Base-by-base conservation (phyloP, 441 rosid genomes). In the Omphalea diandra region DNA sequence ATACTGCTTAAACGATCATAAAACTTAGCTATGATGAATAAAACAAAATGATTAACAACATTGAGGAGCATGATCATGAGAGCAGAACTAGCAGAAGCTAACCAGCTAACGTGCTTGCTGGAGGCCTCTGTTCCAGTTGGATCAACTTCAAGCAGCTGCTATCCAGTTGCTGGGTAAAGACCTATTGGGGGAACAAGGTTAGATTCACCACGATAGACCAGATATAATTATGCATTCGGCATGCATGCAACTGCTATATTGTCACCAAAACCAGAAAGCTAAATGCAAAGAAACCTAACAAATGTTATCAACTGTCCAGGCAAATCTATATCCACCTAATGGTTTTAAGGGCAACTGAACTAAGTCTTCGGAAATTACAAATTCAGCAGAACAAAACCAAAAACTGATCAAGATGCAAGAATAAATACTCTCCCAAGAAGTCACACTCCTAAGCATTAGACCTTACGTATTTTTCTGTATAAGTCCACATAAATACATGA, bases 31-130 rank as follows among this genome's bases (percentile, higher is more conserved):
- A n/a, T n/a, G n/a, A n/a, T n/a, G n/a, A n/a, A n/a, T n/a, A n/a
- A n/a, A n/a, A n/a, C n/a, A n/a, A n/a, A n/a, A n/a, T n/a, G n/a
- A n/a, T n/a, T n/a, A n/a, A n/a, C n/a, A n/a, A n/a, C n/a, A n/a
- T n/a, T n/a, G n/a, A n/a, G n/a, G n/a, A n/a, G n/a, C n/a, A n/a
- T n/a, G n/a, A n/a, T n/a, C n/a, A n/a, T n/a, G n/a, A n/a, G n/a
- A n/a, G n/a, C n/a, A 79, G 54, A 73, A 64, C 77, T n/a, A 65
- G 76, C 66, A 18, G 57, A 81, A 65, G 44, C 44, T 71, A 76
- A 92, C 99, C 95, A 90, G 97, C 73, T 95, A 97, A 15, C 99
- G 86, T 57, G 99, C 98, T 71, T 96, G 90, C 76, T 95, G 99
- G 35, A 95, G n/a, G 90, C 82, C 89, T 98, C 83, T 93, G 99